Evolutionary conservation across 768 basidiomycete species (phyloP), one percentile per base, ranked within the genome.

Genomic region (Dendrothele bispora): DNA sequence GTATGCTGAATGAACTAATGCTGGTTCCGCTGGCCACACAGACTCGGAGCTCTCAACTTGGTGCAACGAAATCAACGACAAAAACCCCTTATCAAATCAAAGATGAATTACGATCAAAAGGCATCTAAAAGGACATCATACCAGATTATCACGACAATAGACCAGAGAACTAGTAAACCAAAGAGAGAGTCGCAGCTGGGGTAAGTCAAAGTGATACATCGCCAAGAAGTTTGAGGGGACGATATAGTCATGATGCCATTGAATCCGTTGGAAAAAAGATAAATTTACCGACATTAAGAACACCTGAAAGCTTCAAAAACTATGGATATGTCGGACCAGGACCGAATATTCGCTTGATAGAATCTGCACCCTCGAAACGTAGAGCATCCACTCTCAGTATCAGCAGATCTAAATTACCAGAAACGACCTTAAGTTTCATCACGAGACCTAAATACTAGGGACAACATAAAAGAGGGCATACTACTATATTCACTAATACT

Each of bases 81-180:
- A n/a, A 34, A 21, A 36, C 45, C 45, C 28, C 14, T 14, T n/a
- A 20, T 20, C 1, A 28, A 15, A 29, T 12, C 30, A 27, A 12
- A 35, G 24, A 25, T 20, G 20, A 35, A 27, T 7, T 2, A 14
- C 25, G 12, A 28, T 21, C 28, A 24, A n/a, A n/a, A 34, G 12
- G 8, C 22, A 11, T 34, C 21, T 5, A 21, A 34, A 18, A 35
- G 1, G 20, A 48, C 68, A n/a, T n/a, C n/a, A 26, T 58, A 77
- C 75, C 71, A 71, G 78, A 53, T 75, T 70, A 12, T 61, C 67
- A 28, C 75, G 69, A 54, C 76, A 78, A 56, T 74, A 80, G n/a
- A 60, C 60, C 21, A 77, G 52, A 20, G 62, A 52, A 22, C 71
- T 55, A 77, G 78, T 56, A 79, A 77, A 28, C 73, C 59, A 60